These are phyloP conservation scores for Glycine latifolia DNA, from an alignment of 306 rosid species.

Conservation along the genomic window DNA sequence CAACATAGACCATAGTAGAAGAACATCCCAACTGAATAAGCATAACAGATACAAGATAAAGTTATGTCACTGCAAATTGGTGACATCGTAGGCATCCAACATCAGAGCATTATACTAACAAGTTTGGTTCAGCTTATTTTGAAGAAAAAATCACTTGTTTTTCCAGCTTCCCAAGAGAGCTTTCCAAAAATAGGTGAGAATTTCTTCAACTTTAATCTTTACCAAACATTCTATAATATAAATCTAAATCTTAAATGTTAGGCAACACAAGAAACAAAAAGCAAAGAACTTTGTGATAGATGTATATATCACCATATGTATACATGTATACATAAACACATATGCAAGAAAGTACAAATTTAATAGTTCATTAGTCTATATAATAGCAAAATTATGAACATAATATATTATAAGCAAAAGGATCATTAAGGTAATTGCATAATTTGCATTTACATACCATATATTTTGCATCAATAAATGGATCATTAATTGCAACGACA, in stretches of 20 bases:
- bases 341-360: background rate
- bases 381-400: constrained; percentile 22
- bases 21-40: constrained; percentile 34
- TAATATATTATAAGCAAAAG: constrained; percentile 27
- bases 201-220: background rate
- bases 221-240: constrained; percentile 12
- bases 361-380: background rate
- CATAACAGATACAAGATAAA: constrained; percentile 25
- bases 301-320: background rate
- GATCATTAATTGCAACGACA: constrained; percentile 93
- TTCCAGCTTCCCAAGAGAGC: background rate
- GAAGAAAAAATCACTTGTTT: background rate
- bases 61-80: background rate
- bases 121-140: background rate
- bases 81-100: background rate
- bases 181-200: background rate
- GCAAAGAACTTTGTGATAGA: background rate
- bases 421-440: constrained; percentile 3
- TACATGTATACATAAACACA: background rate
- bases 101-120: background rate
- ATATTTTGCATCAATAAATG: constrained; percentile 88
- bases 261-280: background rate
- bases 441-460: constrained; percentile 66
- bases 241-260: constrained; percentile 20
- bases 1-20: constrained; percentile 3